Evolutionary conservation across 106 monocot genomes (phyloP), one percentile per base, ranked within the genome.

Genomic region (Allium cepa): DNA sequence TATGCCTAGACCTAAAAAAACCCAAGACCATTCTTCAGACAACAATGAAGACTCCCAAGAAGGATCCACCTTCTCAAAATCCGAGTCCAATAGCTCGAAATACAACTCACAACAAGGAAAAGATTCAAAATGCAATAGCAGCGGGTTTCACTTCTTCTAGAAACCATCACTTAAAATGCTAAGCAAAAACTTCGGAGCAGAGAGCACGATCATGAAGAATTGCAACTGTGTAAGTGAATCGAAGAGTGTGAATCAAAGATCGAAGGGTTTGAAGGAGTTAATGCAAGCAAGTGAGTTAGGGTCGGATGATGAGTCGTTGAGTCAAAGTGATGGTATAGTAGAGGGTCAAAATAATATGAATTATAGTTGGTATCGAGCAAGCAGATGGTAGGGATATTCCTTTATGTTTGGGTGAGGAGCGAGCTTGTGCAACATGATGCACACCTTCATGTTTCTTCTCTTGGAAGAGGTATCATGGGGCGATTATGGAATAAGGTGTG

Each of bases 371-470:
- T 99, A 26, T 78, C 86, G 3, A 93, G 90, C 75, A 99, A 99
- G 72, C 92, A 99, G 57, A 99, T 99, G 99, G 99, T 99, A 3
- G 92, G 99, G 11, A 73, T 99, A 51, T 99, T 99, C 72, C 66
- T 99, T 18, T 86, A 92, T 0, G 85, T 93, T 59, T 99, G 99
- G 99, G 90, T 99, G 16, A 80, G 81, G 26, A 82, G 69, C 4
- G 92, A 90, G 62, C 79, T 99, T 12, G 93, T 92, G 13, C 84
- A 74, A 55, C 75, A 87, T 48, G 71, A 93, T 45, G 83, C 86
- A 13, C 96, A 97, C 67, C 82, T 97, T 22, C 73, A 91, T 63
- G 78, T 84, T 27, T 82, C 83, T 14, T 81, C 89, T 3, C 68
- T 87, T 4, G 93, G 93, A 26, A 84, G 93, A 79, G 99, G 99